Evolutionary conservation across 2,329 filamentous ascomycete genomes (phyloP).

Genomic region (Scedosporium aurantiacum): DNA sequence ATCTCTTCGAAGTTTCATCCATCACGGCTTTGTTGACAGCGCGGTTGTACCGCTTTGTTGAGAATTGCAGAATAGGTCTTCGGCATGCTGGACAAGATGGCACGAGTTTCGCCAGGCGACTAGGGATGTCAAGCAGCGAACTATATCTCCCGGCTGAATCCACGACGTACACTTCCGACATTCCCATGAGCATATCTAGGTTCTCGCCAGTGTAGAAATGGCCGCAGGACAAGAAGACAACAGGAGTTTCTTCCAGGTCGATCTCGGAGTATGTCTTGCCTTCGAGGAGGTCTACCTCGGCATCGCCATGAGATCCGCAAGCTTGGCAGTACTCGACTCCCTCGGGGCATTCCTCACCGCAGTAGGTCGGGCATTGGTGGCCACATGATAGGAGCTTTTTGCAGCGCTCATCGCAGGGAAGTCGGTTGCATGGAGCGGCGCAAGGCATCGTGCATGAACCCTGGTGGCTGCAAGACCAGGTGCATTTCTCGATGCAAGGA

Average conservation of each 20-base stretch:
- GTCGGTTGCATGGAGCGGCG: conserved; percentile 51
- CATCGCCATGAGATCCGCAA: conserved; percentile 31
- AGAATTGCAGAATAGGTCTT: conserved; percentile 41
- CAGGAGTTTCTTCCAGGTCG: conserved; percentile 45
- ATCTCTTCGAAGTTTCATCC: conserved; percentile 51
- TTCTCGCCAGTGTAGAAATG: conserved; percentile 49
- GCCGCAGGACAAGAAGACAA: conserved; percentile 48
- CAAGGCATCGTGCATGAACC: conserved; percentile 41
- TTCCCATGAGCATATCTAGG: conserved; percentile 47
- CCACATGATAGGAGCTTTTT: conserved; percentile 39
- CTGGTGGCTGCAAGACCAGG: conserved; percentile 42
- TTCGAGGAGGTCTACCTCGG: conserved; percentile 43
- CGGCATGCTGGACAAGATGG: conserved; percentile 45
- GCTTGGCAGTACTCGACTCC: conserved; percentile 38
- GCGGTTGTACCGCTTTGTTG: conserved; percentile 42
- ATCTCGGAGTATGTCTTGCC: conserved; percentile 41
- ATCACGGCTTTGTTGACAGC: conserved; percentile 47
- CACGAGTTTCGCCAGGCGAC: conserved; percentile 30
- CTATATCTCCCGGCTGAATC: conserved; percentile 17
- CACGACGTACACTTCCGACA: conserved; percentile 36
- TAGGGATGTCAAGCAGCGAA: conserved; percentile 29
- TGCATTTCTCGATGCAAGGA: conserved; percentile 44
- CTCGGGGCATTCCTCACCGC: conserved; percentile 50
- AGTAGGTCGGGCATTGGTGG: conserved; percentile 51
- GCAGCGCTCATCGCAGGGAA: conserved; percentile 55